These are phyloP conservation scores for Colletotrichum lentis DNA, from an alignment of 2,329 filamentous ascomycete species.

Conservation along the genomic window DNA sequence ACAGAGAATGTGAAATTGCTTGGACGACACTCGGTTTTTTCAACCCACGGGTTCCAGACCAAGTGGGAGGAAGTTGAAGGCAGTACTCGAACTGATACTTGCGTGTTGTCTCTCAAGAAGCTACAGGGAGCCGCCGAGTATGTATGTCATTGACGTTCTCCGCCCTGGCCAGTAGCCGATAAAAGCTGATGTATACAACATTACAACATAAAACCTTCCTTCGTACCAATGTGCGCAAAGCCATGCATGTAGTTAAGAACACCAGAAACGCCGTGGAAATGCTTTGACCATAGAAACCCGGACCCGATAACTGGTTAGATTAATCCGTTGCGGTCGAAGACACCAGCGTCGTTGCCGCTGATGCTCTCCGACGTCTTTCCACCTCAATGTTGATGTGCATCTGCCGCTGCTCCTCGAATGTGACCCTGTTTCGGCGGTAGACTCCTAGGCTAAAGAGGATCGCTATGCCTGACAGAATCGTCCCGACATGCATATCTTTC, in stretches of 20 bases:
- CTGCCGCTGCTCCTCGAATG: slow-evolving; percentile 42
- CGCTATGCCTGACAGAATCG: slow-evolving; percentile 52
- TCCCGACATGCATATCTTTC: slow-evolving; percentile 57
- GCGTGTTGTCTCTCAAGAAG: neutral
- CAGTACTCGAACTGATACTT: too few species aligned
- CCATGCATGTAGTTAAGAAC: neutral
- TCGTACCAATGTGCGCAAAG: neutral
- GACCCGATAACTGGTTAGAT: neutral
- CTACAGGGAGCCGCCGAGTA: too few species aligned
- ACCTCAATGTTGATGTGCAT: slow-evolving; percentile 25
- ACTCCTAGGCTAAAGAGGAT: slow-evolving; percentile 52
- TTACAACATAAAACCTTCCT: too few species aligned
- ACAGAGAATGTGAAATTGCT: neutral
- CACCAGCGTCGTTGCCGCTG: slow-evolving; percentile 30
- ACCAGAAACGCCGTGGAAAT: neutral
- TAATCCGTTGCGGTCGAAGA: slow-evolving; percentile 25
- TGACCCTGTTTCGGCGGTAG: slow-evolving; percentile 48
- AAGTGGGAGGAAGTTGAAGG: too few species aligned
- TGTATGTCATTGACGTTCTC: too few species aligned
- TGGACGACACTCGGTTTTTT: too few species aligned
- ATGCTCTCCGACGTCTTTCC: slow-evolving; percentile 28
- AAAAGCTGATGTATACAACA: neutral
- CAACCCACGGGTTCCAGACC: too few species aligned
- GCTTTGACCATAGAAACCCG: neutral
- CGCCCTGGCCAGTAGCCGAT: too few species aligned